Evolutionary conservation across 768 basidiomycete genomes (phyloP).

Genomic region (Pulveroboletus frians): DNA sequence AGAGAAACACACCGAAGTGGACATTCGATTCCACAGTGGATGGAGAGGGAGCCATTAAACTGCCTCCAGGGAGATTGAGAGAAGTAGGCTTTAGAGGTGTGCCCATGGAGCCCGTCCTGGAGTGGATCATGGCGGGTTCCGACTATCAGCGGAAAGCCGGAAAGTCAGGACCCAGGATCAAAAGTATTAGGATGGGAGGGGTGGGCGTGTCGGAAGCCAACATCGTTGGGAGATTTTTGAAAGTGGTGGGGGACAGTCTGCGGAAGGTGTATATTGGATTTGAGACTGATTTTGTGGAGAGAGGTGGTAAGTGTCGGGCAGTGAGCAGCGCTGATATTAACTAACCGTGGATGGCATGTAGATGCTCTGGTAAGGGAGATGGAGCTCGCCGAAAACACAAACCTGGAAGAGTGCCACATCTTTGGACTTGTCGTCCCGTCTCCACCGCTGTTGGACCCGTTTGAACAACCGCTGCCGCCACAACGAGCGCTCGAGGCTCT

Average conservation of each 20-base stretch:
- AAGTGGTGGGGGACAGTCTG: conserved; percentile 16
- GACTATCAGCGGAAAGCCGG: conserved; percentile 10
- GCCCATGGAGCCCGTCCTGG: conserved; percentile 22
- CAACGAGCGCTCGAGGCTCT: conserved; percentile 19
- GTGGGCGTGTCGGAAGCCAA: conserved; percentile 24
- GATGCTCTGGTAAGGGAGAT: conserved; percentile 26
- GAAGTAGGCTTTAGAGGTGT: conserved; percentile 27
- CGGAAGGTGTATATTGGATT: conserved; percentile 28
- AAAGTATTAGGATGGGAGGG: conserved; percentile 26
- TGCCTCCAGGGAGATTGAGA: conserved; percentile 18
- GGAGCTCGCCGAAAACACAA: conserved; percentile 21
- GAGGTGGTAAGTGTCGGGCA: conserved; percentile 22
- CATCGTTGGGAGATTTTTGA: conserved; percentile 25
- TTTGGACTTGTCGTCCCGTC: conserved; percentile 31
- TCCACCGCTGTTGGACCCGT: conserved; percentile 23
- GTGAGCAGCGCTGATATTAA: not conserved
- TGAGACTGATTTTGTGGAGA: conserved; percentile 26
- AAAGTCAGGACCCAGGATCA: conserved; percentile 8
- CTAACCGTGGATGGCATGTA: conserved; percentile 11
- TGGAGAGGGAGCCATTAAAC: conserved; percentile 6
- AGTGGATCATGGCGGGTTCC: conserved; percentile 25
- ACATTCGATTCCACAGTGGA: conserved; percentile 3
- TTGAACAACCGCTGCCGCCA: conserved; percentile 8
- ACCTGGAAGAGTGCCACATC: conserved; percentile 28
- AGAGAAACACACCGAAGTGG: conserved; percentile 13